phyloP scores from a whole-genome alignment of 2,329 filamentous ascomycete genomes.

The Aschersonia sp. region DNA sequence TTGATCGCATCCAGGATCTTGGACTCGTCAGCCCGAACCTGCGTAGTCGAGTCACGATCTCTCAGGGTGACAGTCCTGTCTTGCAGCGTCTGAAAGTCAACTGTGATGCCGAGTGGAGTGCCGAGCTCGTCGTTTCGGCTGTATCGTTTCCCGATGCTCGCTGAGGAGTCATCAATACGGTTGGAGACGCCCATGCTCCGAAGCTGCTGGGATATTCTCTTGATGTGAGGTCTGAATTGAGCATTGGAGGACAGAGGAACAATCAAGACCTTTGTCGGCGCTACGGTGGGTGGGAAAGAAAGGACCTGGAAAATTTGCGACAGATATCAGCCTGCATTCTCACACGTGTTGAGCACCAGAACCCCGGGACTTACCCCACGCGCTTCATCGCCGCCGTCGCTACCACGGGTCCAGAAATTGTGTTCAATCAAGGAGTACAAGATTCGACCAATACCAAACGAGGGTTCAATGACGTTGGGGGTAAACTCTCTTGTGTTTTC shows the following conservation, averaged over 20 bases:
- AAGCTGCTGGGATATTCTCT: constrained; percentile 59
- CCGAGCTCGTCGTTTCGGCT: constrained; percentile 90
- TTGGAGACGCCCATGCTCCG: constrained; percentile 65
- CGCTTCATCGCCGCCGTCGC: constrained; percentile 50
- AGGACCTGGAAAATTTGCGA: constrained; percentile 25
- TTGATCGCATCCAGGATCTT: constrained; percentile 65
- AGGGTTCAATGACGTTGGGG: constrained; percentile 93
- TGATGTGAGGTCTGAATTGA: constrained; percentile 65
- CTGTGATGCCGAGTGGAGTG: constrained; percentile 83
- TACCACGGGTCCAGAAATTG: constrained; percentile 75
- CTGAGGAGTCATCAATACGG: constrained; percentile 78
- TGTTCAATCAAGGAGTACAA: constrained; percentile 90
- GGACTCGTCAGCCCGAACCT: constrained; percentile 72
- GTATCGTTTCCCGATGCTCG: constrained; percentile 90
- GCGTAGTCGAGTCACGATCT: constrained; percentile 80
- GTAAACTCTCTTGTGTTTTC: constrained; percentile 85
- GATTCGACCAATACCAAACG: constrained; percentile 92
- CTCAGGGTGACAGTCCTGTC: constrained; percentile 76
- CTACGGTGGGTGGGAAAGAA: constrained; percentile 47
- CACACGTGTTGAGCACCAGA: too few species aligned
- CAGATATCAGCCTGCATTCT: constrained; percentile 4
- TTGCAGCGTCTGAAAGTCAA: constrained; percentile 90
- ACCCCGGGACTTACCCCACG: constrained; percentile 54
- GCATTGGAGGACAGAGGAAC: constrained; percentile 74
- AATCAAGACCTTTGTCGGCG: constrained; percentile 91